Evolutionary conservation across 2,329 filamentous ascomycete genomes (phyloP).

Genomic region (Alternaria brassicicola): DNA sequence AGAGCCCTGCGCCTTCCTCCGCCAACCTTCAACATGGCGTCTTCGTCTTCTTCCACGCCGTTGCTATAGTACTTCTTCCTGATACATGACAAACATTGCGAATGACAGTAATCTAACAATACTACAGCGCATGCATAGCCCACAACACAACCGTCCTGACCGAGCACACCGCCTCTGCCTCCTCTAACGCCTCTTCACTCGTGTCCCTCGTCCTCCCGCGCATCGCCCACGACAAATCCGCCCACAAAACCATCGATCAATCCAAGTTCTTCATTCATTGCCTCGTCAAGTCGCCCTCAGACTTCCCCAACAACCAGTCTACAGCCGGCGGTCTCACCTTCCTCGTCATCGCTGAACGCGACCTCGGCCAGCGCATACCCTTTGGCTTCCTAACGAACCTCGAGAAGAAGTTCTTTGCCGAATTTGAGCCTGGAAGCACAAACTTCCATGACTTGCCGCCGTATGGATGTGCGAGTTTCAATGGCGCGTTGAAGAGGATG

Average conservation of each 20-base stretch:
- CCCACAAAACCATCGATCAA: slow-evolving; percentile 95
- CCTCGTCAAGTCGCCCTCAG: slow-evolving; percentile 80
- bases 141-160: slow-evolving; percentile 90
- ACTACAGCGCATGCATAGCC: slow-evolving; percentile 82
- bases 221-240: slow-evolving; percentile 77
- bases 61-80: slow-evolving; percentile 46
- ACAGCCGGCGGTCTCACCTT: slow-evolving; percentile 86
- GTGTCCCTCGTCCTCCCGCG: slow-evolving; percentile 95
- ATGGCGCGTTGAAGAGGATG: slow-evolving; percentile 73
- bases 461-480: slow-evolving; percentile 90
- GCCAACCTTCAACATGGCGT: slow-evolving; percentile 41
- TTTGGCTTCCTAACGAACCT: slow-evolving; percentile 93
- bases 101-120: slow-evolving; percentile 17
- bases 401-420: slow-evolving; percentile 81
- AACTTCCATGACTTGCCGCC: slow-evolving; percentile 81
- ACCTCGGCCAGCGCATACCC: slow-evolving; percentile 83
- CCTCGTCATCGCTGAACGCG: slow-evolving; percentile 82
- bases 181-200: slow-evolving; percentile 81
- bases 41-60: slow-evolving; percentile 47
- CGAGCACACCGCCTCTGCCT: slow-evolving; percentile 87
- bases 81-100: background rate
- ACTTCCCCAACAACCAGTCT: slow-evolving; percentile 58
- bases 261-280: slow-evolving; percentile 94
- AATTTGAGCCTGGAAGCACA: slow-evolving; percentile 69
- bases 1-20: background rate